A percentile compares a stretch with the other conserved stretches of the same genome.
These are phyloP conservation scores for Hippophae rhamnoides DNA, from an alignment of 306 rosid species.

Conservation along the genomic window DNA sequence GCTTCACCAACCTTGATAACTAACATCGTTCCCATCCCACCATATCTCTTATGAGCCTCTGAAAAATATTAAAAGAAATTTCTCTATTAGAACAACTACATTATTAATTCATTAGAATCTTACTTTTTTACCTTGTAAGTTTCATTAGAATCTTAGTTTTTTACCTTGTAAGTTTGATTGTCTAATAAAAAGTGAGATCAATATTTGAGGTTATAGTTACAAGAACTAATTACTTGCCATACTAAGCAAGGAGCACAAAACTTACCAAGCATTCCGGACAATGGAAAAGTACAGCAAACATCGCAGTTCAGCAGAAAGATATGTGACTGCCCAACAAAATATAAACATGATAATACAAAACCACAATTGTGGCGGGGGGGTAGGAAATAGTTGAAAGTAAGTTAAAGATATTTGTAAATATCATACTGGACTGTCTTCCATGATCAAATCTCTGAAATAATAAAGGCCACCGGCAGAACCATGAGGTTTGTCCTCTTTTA, in stretches of 20 bases:
- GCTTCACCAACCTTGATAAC: conserved; percentile 33
- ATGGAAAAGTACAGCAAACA: conserved; percentile 93
- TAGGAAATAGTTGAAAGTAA: background rate
- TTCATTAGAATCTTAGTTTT: background rate
- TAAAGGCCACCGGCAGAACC: conserved; percentile 91
- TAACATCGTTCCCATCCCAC: conserved; percentile 45
- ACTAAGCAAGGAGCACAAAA: conserved; percentile 2
- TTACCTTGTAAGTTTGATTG: background rate
- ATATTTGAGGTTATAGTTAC: background rate
- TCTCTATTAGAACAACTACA: background rate
- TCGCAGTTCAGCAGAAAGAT: conserved; percentile 85
- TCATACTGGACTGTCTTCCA: conserved; percentile 87
- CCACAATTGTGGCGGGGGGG: background rate
- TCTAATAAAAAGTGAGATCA: no score
- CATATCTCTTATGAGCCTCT: conserved; percentile 38
- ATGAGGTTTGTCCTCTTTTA: conserved; percentile 95
- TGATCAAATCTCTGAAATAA: conserved; percentile 70
- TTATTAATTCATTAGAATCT: background rate
- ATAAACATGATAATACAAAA: conserved; percentile 4
- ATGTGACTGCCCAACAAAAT: conserved; percentile 58
- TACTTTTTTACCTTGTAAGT: background rate
- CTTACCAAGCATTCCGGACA: conserved; percentile 84
- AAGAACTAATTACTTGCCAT: background rate
- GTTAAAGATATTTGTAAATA: background rate
- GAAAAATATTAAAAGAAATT: conserved; percentile 7